Evolutionary conservation across 257 asterid genomes (phyloP).

Genomic region (Lithospermum erythrorhizon): DNA sequence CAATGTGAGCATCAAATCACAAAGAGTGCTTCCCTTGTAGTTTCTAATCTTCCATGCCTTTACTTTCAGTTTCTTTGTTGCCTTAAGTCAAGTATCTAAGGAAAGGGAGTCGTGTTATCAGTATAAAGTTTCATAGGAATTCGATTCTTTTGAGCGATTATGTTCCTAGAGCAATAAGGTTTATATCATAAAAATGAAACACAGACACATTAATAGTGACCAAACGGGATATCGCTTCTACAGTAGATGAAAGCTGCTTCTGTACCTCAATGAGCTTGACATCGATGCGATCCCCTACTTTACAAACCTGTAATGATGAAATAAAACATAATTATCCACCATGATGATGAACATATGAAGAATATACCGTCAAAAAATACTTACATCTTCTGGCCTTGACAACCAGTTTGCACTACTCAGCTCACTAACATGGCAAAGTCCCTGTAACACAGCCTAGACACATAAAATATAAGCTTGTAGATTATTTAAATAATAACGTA

Average conservation of each 20-base stretch:
- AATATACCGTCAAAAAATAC: constrained; percentile 17
- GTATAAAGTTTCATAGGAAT: background rate
- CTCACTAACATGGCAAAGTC: constrained; percentile 93
- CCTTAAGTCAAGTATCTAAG: too few relatives aligned
- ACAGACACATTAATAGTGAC: constrained; percentile 2
- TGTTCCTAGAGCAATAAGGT: background rate
- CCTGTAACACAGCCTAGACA: constrained; percentile 29
- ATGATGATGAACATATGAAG: constrained; percentile 4
- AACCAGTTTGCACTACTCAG: constrained; percentile 85
- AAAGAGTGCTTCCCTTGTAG: too few relatives aligned
- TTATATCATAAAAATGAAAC: background rate
- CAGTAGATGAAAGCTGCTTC: constrained; percentile 11
- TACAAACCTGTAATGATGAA: constrained; percentile 46
- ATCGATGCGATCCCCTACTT: constrained; percentile 90
- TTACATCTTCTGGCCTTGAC: constrained; percentile 91
- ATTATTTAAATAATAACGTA: too few relatives aligned
- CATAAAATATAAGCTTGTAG: too few relatives aligned
- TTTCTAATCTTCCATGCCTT: too few relatives aligned
- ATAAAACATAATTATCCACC: constrained; percentile 15
- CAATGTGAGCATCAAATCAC: too few relatives aligned
- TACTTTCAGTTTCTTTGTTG: background rate
- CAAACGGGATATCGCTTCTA: constrained; percentile 2
- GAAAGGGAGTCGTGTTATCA: background rate
- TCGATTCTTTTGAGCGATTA: background rate
- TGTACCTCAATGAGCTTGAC: constrained; percentile 92